A percentile compares a stretch with the other conserved stretches of the same genome.
Conservation (phyloP, 1,284 basidiomycete species). For the Marasmius oreades region DNA sequence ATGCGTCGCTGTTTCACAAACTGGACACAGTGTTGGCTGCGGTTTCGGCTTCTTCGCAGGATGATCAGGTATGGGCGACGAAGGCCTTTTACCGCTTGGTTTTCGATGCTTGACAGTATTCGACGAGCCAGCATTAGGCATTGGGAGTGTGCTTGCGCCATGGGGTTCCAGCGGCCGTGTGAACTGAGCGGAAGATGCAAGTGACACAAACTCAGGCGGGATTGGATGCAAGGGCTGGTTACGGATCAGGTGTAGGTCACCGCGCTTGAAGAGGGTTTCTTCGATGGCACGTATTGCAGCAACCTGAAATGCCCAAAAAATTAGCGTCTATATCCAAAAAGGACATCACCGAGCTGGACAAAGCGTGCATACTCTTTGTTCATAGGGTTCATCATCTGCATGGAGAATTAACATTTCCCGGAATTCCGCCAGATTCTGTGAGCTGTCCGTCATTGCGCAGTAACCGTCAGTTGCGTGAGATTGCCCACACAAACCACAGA, state of each 20-base stretch:
- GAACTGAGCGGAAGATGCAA: not conserved
- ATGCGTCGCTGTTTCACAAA: not conserved
- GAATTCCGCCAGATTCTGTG: slow-evolving; percentile 65
- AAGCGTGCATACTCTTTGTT: slow-evolving; percentile 47
- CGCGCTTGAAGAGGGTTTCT: slow-evolving; percentile 6
- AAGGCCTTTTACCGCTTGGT: not conserved
- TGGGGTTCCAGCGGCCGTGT: not conserved
- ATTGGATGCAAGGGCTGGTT: slow-evolving; percentile 8
- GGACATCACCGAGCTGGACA: not conserved
- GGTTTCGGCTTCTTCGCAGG: not conserved
- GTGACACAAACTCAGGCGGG: not conserved
- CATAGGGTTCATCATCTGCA: slow-evolving; percentile 58
- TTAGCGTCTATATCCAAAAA: not conserved
- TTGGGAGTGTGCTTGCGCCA: not conserved
- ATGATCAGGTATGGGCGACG: not conserved
- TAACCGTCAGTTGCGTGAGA: slow-evolving; percentile 43
- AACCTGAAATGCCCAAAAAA: not conserved
- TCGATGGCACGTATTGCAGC: slow-evolving; percentile 9
- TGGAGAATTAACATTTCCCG: slow-evolving; percentile 61
- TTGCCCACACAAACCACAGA: slow-evolving; percentile 63
- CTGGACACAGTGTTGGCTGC: not conserved
- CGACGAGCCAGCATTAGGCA: not conserved
- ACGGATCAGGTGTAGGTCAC: slow-evolving; percentile 2
- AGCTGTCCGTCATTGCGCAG: slow-evolving; percentile 63
- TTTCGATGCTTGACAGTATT: too few species aligned